Conservation (phyloP, 768 basidiomycete species). For the Tulasnella calospora region DNA sequence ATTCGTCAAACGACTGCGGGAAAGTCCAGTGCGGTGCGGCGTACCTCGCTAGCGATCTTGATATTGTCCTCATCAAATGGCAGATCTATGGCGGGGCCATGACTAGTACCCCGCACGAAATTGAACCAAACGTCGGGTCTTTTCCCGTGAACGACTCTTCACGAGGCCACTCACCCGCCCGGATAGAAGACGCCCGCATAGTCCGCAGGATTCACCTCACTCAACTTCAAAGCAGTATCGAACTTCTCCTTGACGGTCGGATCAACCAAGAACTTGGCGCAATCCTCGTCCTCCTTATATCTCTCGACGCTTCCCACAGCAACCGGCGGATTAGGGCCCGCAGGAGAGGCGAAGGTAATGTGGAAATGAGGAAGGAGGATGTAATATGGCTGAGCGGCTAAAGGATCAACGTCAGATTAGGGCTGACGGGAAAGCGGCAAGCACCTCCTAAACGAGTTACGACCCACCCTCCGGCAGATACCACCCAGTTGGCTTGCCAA, state of each 20-base stretch:
- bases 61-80: constrained; percentile 52
- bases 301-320: constrained; percentile 53
- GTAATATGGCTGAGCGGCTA: constrained; percentile 64
- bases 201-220: constrained; percentile 52
- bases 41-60: constrained; percentile 54
- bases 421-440: not conserved
- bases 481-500: constrained; percentile 37
- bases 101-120: constrained; percentile 31
- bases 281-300: constrained; percentile 50
- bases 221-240: constrained; percentile 53
- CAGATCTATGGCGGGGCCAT: constrained; percentile 71
- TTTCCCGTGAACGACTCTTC: not conserved
- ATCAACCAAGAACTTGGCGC: constrained; percentile 56
- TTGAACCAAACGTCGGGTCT: not conserved
- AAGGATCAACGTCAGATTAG: not conserved
- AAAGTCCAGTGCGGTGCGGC: not conserved
- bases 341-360: constrained; percentile 57
- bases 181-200: constrained; percentile 74
- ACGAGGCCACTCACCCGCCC: constrained; percentile 46
- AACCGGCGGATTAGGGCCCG: constrained; percentile 65
- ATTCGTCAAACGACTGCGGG: not conserved
- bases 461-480: constrained; percentile 57
- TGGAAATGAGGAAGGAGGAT: constrained; percentile 46
- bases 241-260: constrained; percentile 49
- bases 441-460: no score